Evolutionary conservation across 2,329 filamentous ascomycete species (phyloP), one percentile per base, ranked within the genome.

Genomic region (Aspergillus spinulosporus): DNA sequence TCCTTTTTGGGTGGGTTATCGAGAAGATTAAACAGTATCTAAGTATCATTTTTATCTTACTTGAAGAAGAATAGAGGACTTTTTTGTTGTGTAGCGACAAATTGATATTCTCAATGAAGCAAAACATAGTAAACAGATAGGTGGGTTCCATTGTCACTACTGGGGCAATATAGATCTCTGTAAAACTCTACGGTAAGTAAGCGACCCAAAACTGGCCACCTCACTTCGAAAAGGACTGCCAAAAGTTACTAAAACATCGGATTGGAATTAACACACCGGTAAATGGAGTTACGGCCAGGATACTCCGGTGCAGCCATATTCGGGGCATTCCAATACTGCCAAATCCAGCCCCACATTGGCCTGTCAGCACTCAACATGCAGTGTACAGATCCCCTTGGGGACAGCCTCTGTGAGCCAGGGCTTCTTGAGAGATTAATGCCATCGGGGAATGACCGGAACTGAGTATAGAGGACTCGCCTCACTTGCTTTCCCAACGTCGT

Each of bases 261-360:
- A 21, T 21, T 21, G 21, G 21, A 21, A 21, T 21, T 21, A 21
- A 21, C 21, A 21, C 21, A 21, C 21, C 26, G 11, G 39, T 29
- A 51, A 34, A 26, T 37, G 31, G 7, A 21, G 21, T 44, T 34
- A 5, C 49, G 31, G 28, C 15, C 39, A n/a, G 36, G 49, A 26
- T 51, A 44, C 39, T 43, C 39, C 26, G 49, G 49, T 36, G 12
- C 28, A 51, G 5, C 49, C 29, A 15, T 51, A 29, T 26, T 49
- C 49, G 37, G 49, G 29, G 32, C 15, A 28, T 44, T 52, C 34
- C 31, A 44, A 45, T 34, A 15, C 50, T 52, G 21, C 42, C 12
- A 37, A 31, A 34, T 21, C 49, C 11, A 52, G 50, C 50, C 50
- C 50, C 50, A 46, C 50, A 46, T 46, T 32, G 39, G 42, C 12